Evolutionary conservation across 1,139 yeast species (phyloP).

Genomic region (Hyphopichia pseudoburtonii): DNA sequence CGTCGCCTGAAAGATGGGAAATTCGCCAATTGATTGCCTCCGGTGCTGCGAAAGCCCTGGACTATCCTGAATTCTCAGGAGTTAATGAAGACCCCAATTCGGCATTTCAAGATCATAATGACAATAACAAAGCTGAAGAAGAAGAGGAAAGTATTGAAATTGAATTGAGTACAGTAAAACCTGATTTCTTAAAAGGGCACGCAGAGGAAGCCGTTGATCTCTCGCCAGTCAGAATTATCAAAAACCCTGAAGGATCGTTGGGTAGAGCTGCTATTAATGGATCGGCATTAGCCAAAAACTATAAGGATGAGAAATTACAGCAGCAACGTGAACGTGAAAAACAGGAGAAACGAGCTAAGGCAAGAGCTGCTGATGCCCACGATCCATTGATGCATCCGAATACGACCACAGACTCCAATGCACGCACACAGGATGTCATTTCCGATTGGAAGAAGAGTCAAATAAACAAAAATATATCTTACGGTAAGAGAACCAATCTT

Average conservation of each 20-base stretch:
- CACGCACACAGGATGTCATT: constrained; percentile 21
- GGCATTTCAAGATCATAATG: constrained; percentile 19
- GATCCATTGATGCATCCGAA: constrained; percentile 40
- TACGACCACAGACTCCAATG: constrained; percentile 6
- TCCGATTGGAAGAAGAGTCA: constrained; percentile 54
- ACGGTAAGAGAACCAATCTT: constrained; percentile 54
- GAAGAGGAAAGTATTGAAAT: constrained; percentile 66
- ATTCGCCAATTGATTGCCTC: constrained; percentile 77
- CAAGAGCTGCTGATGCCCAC: constrained; percentile 24
- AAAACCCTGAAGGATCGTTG: constrained; percentile 78
- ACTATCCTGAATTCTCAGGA: constrained; percentile 61
- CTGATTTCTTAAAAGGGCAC: constrained; percentile 69
- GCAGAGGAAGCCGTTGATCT: constrained; percentile 39
- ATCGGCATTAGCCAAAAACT: constrained; percentile 63
- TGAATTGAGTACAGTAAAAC: constrained; percentile 68
- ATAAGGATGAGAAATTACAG: constrained; percentile 57
- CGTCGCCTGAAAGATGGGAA: constrained; percentile 93
- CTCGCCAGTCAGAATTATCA: constrained; percentile 57
- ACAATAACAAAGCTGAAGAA: constrained; percentile 29
- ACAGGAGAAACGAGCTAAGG: constrained; percentile 23
- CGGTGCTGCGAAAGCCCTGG: constrained; percentile 69
- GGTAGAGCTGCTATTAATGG: constrained; percentile 77
- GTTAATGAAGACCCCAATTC: constrained; percentile 46
- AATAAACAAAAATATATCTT: constrained; percentile 37
- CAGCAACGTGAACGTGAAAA: constrained; percentile 49